These are phyloP conservation scores for Trichophyton rubrum DNA, from an alignment of 2,329 filamentous ascomycete species.

Conservation along the genomic window DNA sequence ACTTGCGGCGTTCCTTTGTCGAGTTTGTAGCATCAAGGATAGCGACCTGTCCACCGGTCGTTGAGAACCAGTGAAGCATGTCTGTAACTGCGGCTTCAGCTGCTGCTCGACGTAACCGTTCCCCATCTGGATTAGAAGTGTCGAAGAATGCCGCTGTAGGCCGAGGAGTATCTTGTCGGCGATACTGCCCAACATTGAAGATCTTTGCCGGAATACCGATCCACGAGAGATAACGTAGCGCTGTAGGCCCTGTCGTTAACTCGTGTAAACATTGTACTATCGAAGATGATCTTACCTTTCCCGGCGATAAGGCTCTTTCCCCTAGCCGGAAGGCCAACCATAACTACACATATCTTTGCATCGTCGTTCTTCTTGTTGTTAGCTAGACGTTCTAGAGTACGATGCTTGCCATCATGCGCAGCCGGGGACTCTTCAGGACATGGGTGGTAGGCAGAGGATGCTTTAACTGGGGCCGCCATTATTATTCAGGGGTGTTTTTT, in stretches of 20 bases:
- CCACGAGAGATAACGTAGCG: slow-evolving; percentile 91
- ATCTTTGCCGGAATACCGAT: slow-evolving; percentile 85
- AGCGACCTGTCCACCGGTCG: slow-evolving; percentile 66
- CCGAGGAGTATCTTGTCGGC: slow-evolving; percentile 76
- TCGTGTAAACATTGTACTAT: neutral
- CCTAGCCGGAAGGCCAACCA: slow-evolving; percentile 90
- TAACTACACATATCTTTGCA: slow-evolving; percentile 93
- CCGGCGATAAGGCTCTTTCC: slow-evolving; percentile 97
- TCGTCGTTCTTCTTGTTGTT: slow-evolving; percentile 62
- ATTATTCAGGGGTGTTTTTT: neutral
- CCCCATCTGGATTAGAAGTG: slow-evolving; percentile 75
- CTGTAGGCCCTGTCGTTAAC: slow-evolving; percentile 32
- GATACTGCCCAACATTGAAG: slow-evolving; percentile 96
- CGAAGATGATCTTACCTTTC: slow-evolving; percentile 53
- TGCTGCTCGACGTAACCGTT: slow-evolving; percentile 73
- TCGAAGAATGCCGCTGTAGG: slow-evolving; percentile 94
- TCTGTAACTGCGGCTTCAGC: slow-evolving; percentile 85
- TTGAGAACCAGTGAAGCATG: slow-evolving; percentile 85
- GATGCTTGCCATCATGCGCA: neutral
- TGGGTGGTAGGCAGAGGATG: neutral
- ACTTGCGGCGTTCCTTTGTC: slow-evolving; percentile 75
- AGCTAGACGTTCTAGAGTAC: neutral
- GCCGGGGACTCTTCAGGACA: neutral
- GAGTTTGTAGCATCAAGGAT: slow-evolving; percentile 96
- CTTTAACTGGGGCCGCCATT: neutral